These are phyloP conservation scores for Epichloe uncinata DNA, from an alignment of 2,329 filamentous ascomycete genomes.

Conservation along the genomic window DNA sequence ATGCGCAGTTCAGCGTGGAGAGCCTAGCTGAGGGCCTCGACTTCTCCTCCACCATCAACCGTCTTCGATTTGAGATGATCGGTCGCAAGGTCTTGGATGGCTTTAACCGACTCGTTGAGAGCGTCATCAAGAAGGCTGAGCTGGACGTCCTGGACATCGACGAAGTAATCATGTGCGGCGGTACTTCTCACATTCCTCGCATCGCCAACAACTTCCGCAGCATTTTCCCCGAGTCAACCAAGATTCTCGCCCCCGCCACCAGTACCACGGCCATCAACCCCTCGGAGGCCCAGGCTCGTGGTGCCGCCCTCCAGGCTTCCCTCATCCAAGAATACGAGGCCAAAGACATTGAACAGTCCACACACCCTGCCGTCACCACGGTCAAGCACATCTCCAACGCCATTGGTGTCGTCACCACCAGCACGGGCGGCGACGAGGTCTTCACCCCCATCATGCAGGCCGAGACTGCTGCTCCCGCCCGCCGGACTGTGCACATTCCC, in stretches of 20 bases:
- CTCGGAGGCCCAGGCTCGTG: constrained; percentile 75
- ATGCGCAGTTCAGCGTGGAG: constrained; percentile 87
- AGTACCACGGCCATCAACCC: constrained; percentile 73
- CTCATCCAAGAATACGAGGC: constrained; percentile 89
- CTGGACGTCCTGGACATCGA: constrained; percentile 88
- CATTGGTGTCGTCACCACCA: constrained; percentile 67
- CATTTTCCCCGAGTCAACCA: constrained; percentile 71
- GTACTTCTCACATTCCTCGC: constrained; percentile 85
- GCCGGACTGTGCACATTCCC: constrained; percentile 66
- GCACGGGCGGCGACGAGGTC: constrained; percentile 44
- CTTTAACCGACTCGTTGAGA: constrained; percentile 74
- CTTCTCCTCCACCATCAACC: constrained; percentile 84
- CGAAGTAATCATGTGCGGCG: constrained; percentile 87
- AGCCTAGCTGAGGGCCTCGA: constrained; percentile 79
- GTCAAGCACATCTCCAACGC: constrained; percentile 82
- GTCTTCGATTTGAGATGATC: constrained; percentile 83
- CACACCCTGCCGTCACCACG: constrained; percentile 87
- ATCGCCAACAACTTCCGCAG: constrained; percentile 67
- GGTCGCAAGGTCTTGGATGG: constrained; percentile 76
- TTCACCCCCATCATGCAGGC: constrained; percentile 74
- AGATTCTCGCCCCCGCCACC: constrained; percentile 73
- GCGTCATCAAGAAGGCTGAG: constrained; percentile 80
- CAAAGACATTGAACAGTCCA: constrained; percentile 89
- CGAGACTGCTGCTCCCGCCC: constrained; percentile 81
- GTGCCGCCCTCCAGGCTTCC: constrained; percentile 89